phyloP scores from a whole-genome alignment of 352 stramenopile species.

The Globisporangium iwayamae region DNA sequence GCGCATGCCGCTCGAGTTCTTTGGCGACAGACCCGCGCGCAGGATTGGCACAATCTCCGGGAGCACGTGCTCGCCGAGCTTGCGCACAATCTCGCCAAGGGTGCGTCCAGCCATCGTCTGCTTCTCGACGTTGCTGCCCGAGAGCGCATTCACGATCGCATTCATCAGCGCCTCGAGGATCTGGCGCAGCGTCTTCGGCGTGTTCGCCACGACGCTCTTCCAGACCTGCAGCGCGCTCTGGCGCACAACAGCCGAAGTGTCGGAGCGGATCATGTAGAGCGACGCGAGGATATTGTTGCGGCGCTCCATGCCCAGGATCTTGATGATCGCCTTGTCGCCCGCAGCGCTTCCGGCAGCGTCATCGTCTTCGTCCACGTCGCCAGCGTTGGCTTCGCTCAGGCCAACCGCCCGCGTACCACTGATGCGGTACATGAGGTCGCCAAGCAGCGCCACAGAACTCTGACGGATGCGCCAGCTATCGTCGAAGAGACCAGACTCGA shows the following conservation, averaged over 20 bases:
- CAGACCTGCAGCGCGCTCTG: constrained; percentile 97
- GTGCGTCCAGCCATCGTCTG: constrained; percentile 90
- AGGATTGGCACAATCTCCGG: constrained; percentile 98
- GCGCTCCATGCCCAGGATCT: constrained; percentile 91
- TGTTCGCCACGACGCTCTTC: constrained; percentile 99
- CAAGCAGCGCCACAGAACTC: constrained; percentile 96
- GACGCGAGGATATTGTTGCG: constrained; percentile 95
- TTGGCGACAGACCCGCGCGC: constrained; percentile 86
- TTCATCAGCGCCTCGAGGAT: constrained; percentile 97
- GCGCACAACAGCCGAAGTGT: constrained; percentile 95
- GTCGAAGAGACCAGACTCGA: constrained; percentile 96
- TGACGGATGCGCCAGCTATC: constrained; percentile 99
- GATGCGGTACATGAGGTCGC: constrained; percentile 96
- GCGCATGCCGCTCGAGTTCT: constrained; percentile 62
- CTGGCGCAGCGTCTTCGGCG: constrained; percentile 95
- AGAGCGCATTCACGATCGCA: constrained; percentile 95
- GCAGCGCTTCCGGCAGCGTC: constrained; percentile 77
- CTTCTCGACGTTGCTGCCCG: constrained; percentile 86
- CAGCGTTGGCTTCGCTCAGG: constrained; percentile 40
- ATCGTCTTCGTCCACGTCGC: constrained; percentile 84
- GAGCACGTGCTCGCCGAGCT: constrained; percentile 98
- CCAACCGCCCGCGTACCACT: constrained; percentile 94
- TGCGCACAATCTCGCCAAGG: constrained; percentile 98
- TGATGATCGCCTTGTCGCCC: constrained; percentile 84
- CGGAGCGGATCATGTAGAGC: constrained; percentile 98